Evolutionary conservation across 108 stramenopile genomes (phyloP).

Genomic region (Cylindrotheca closterium): DNA sequence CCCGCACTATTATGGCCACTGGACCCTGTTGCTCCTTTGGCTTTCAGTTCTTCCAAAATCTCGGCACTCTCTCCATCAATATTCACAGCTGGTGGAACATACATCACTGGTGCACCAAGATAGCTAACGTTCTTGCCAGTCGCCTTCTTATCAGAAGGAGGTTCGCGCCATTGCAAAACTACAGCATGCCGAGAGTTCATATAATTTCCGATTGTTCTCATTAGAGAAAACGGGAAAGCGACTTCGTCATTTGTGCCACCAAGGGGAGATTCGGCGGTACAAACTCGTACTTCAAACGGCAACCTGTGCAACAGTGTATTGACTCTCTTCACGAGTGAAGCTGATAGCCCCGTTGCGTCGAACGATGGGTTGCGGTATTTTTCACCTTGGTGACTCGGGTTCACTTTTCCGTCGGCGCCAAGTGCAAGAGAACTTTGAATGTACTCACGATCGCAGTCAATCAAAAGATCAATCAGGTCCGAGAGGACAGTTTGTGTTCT

Average conservation of each 20-base stretch:
- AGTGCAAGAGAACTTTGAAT: conserved; percentile 52
- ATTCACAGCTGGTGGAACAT: conserved; percentile 41
- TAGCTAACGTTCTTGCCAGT: conserved; percentile 17
- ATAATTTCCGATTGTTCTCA: conserved; percentile 79
- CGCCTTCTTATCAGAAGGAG: conserved; percentile 35
- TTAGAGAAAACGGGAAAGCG: conserved; percentile 72
- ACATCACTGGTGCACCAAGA: conserved; percentile 49
- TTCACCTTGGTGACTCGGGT: conserved; percentile 5
- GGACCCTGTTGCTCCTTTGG: conserved; percentile 17
- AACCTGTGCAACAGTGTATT: conserved; percentile 52
- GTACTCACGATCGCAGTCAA: conserved; percentile 65
- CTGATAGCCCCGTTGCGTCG: conserved; percentile 50
- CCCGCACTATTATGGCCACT: conserved; percentile 49
- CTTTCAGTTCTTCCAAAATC: conserved; percentile 35
- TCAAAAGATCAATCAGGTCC: conserved; percentile 61
- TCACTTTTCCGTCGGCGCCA: background rate
- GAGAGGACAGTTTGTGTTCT: conserved; percentile 59
- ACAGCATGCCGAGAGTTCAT: conserved; percentile 69
- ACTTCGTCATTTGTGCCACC: conserved; percentile 46
- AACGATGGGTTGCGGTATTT: conserved; percentile 49
- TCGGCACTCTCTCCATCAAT: conserved; percentile 50
- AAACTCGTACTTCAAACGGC: conserved; percentile 86
- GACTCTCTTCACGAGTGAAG: conserved; percentile 52
- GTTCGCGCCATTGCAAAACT: conserved; percentile 75
- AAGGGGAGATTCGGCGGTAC: conserved; percentile 56